A percentile compares a stretch with the other conserved stretches of the same genome.
Conservation (phyloP, 1,139 yeast genomes). For the Hyphopichia fennica region DNA sequence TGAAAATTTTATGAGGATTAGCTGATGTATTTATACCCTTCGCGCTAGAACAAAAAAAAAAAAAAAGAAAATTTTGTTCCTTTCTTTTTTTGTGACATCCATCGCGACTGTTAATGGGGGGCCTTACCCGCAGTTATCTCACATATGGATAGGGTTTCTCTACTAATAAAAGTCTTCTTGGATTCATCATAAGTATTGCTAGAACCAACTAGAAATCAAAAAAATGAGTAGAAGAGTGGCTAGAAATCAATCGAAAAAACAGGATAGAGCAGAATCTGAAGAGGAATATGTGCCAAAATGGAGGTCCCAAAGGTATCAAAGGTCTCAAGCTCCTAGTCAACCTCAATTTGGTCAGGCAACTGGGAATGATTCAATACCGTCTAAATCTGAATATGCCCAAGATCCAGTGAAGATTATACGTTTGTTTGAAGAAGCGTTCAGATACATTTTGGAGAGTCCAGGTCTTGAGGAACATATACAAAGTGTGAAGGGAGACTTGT, state of each 20-base stretch:
- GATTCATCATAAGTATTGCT: neutral
- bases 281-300: neutral
- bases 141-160: neutral
- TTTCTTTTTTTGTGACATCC: neutral
- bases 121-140: conserved; percentile 18
- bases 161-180: neutral
- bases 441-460: conserved; percentile 44
- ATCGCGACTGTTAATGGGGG: no score
- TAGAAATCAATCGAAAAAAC: conserved; percentile 14
- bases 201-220: neutral
- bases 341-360: neutral
- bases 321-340: neutral
- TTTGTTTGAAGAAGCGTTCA: conserved; percentile 49
- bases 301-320: no score
- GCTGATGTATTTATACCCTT: conserved; percentile 3
- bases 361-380: conserved; percentile 31
- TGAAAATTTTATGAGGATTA: conserved; percentile 5
- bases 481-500: conserved; percentile 66
- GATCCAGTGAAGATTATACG: conserved; percentile 44
- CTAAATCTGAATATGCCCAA: conserved; percentile 27
- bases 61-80: no score
- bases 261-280: conserved; percentile 4
- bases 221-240: conserved; percentile 25
- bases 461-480: conserved; percentile 54
- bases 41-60: conserved; percentile 3